phyloP scores from a whole-genome alignment of 1,284 basidiomycete species.

The Caloboletus firmus region DNA sequence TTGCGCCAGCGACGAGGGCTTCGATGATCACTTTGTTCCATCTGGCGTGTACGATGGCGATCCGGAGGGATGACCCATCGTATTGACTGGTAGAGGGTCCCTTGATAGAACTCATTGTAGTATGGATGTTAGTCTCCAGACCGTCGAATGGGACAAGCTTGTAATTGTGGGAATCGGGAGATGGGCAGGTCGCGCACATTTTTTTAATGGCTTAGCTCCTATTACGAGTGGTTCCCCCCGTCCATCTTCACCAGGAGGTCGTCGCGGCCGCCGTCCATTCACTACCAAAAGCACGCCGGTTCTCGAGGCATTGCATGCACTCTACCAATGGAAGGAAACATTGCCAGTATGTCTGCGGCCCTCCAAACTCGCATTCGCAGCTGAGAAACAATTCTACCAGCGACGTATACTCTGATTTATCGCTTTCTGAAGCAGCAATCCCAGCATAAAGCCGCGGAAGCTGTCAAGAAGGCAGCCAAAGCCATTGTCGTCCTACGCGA shows the following conservation, averaged over 20 bases:
- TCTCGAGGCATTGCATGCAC: conserved; percentile 1
- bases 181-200: background rate
- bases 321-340: conserved; percentile 45
- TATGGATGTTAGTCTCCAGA: background rate
- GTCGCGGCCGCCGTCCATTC: background rate
- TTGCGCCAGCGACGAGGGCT: conserved; percentile 75
- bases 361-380: background rate
- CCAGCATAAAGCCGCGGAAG: conserved; percentile 64
- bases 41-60: conserved; percentile 90
- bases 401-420: conserved; percentile 70
- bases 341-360: conserved; percentile 43
- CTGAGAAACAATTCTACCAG: conserved; percentile 39
- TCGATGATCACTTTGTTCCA: conserved; percentile 92
- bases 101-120: conserved; percentile 68
- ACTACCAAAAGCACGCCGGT: background rate
- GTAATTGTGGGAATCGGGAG: conserved; percentile 20
- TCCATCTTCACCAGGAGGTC: background rate
- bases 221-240: background rate
- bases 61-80: conserved; percentile 78
- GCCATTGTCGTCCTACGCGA: conserved; percentile 58
- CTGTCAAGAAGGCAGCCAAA: conserved; percentile 65
- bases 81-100: conserved; percentile 63
- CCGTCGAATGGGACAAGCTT: background rate
- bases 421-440: conserved; percentile 64
- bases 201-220: too few relatives aligned